These are phyloP conservation scores for Dothiorella sarmentorum DNA, from an alignment of 2,329 filamentous ascomycete species.

Conservation along the genomic window DNA sequence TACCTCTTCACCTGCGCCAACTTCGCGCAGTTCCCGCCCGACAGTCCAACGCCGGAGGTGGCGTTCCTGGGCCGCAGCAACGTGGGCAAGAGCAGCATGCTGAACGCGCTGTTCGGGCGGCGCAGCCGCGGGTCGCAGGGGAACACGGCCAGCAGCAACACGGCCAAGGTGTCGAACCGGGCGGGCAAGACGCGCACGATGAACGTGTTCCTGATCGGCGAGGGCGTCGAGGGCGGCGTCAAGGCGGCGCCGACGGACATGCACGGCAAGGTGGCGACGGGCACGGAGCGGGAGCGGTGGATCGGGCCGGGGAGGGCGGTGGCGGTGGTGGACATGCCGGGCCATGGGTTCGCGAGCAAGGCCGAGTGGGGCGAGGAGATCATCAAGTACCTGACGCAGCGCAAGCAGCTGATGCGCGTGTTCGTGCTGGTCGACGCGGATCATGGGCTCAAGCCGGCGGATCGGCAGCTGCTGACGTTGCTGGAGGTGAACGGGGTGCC, in stretches of 20 bases:
- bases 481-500: slow-evolving; percentile 56
- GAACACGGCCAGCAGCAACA: slow-evolving; percentile 32
- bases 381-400: slow-evolving; percentile 61
- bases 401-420: slow-evolving; percentile 60
- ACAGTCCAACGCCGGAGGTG: slow-evolving; percentile 56
- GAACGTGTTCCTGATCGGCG: slow-evolving; percentile 60
- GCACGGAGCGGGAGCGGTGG: slow-evolving; percentile 32
- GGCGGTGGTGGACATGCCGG: slow-evolving; percentile 64
- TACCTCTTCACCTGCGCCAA: slow-evolving; percentile 59
- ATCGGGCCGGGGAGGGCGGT: slow-evolving; percentile 46
- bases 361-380: slow-evolving; percentile 64
- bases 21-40: slow-evolving; percentile 58
- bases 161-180: slow-evolving; percentile 54
- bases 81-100: slow-evolving; percentile 64
- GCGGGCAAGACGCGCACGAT: slow-evolving; percentile 59
- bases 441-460: slow-evolving; percentile 61
- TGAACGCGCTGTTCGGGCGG: slow-evolving; percentile 58
- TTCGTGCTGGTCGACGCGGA: slow-evolving; percentile 63
- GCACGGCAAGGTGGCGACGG: not conserved
- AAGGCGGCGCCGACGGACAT: slow-evolving; percentile 6
- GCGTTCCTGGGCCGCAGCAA: slow-evolving; percentile 68
- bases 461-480: slow-evolving; percentile 55
- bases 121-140: slow-evolving; percentile 25
- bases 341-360: slow-evolving; percentile 62
- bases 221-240: slow-evolving; percentile 11